Base-by-base conservation (phyloP, 805 yeast species). In the Candida sonorensis region DNA sequence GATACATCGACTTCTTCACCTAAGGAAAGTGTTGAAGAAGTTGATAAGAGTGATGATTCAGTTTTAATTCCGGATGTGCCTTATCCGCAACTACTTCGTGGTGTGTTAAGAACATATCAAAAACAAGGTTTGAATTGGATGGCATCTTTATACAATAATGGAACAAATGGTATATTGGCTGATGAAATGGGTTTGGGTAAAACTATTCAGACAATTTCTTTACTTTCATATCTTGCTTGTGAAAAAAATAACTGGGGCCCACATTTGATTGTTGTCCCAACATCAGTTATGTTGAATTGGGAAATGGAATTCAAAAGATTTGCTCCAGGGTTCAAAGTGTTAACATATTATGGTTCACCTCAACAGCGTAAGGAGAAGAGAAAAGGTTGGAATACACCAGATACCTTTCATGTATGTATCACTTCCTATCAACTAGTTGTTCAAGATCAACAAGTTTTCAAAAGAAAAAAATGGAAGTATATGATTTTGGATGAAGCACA, bases 141-240 rank as follows among this genome's bases (percentile, higher is more conserved):
- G 30, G 97, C 96, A 1, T 86, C 96, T 28, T 62, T 92, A 36
- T 90, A 88, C 61, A 85, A 85, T 53, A 85, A 85, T 50, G 77
- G 83, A 35, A 92, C 97, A 5, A 92, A 92, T 55, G 98, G 99
- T 42, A 92, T 92, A 31, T 67, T 92, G 29, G 99, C 99, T 1
- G 99, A 92, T 58, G 99, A 92, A 55, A 92, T 92, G 99, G 99
- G 99, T 34, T 68, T 92, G 26, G 98, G 94, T 44, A 92, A 92
- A 54, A 92, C 99, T 0, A 90, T 92, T 37, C 99, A 92, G 55
- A 92, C 98, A 0, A 92, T 92, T 32, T 75, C 97, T 0, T 59
- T 92, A 26, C 60, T 92, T 13, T 69, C 94, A 0, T 88, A 88
- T 54, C 63, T 92, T 32, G 98, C 99, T 0, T 86, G 96, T 48